Base-by-base conservation (phyloP, 768 basidiomycete genomes). In the Mycena leptocephala region DNA sequence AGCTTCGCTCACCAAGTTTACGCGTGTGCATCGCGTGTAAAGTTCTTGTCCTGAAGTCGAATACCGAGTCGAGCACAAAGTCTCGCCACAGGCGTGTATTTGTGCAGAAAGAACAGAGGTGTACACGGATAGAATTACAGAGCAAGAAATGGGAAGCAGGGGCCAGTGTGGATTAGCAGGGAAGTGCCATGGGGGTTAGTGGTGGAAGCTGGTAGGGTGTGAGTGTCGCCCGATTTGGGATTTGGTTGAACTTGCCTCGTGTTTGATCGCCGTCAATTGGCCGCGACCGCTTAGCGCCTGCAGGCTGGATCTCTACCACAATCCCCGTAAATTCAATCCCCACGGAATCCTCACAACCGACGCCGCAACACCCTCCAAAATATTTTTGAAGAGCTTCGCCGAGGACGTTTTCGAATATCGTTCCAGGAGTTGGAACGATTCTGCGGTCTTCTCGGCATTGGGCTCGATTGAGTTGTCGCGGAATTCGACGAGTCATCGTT, bases 391-490 rank as follows among this genome's bases (percentile, higher is more conserved):
- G 26, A 97, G 82, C 82, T 88, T 89, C 51, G 91, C 91, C 2
- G 95, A 94, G 16, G 92, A 85, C 35, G 97, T 98, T 79, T 83
- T 84, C 80, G 87, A 78, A 83, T 98, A 98, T 78, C 88, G 86
- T 71, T 87, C 84, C 71, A 95, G 83, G 72, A 97, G 84, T 20
- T 82, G 86, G 80, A 92, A 93, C 72, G 85, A 83, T 55, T 79
- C 78, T 73, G 75, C 80, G 46, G 75, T 78, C 72, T 79, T 81
- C 43, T 77, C 78, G 58, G 76, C 81, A 30, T 79, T 82, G 26
- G 79, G 9, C 68, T 79, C 81, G 55, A 53, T 70, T 11, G 66
- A 43, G 56, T 35, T 30, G 13, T 51, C 72, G 20, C 59, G 14
- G 65, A 37, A 22, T 30, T 48, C 33, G 43, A 6, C 13, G 58